Evolutionary conservation across 805 yeast species (phyloP).

Genomic region (Pichia thaimueangensis): DNA sequence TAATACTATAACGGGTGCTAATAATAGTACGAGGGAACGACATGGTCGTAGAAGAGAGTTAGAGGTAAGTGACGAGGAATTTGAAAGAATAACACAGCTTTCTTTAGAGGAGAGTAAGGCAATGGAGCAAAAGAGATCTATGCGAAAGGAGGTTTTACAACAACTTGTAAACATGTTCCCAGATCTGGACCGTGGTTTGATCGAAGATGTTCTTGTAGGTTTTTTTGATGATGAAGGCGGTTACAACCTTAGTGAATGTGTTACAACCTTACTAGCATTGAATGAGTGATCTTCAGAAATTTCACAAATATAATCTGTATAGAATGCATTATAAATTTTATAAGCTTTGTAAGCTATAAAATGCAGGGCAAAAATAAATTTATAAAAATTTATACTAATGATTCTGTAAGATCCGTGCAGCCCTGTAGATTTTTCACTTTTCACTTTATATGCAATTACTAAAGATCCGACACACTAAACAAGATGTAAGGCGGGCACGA

Average conservation of each 20-base stretch:
- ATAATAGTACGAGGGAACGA: neutral
- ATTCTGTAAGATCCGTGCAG: too few species aligned
- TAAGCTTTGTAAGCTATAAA: too few species aligned
- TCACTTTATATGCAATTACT: too few species aligned
- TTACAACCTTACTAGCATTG: neutral
- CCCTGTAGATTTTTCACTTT: too few species aligned
- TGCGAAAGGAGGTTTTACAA: constrained; percentile 10
- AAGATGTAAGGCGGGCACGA: too few species aligned
- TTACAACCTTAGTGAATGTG: constrained; percentile 1
- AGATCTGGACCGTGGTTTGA: neutral
- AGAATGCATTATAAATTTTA: too few species aligned
- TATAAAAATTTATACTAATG: too few species aligned
- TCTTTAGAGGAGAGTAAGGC: constrained; percentile 26
- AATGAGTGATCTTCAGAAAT: neutral
- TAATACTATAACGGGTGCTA: neutral
- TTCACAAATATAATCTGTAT: too few species aligned
- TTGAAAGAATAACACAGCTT: constrained; percentile 23
- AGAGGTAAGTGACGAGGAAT: constrained; percentile 11
- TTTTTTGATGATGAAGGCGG: neutral
- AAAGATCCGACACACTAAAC: too few species aligned
- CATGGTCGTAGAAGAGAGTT: neutral
- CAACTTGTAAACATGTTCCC: constrained; percentile 7
- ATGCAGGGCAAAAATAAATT: too few species aligned
- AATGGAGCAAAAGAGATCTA: constrained; percentile 26
- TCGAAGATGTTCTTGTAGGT: constrained; percentile 4